These are phyloP conservation scores for Lactarius vividus DNA, from an alignment of 768 basidiomycete genomes.

Conservation along the genomic window DNA sequence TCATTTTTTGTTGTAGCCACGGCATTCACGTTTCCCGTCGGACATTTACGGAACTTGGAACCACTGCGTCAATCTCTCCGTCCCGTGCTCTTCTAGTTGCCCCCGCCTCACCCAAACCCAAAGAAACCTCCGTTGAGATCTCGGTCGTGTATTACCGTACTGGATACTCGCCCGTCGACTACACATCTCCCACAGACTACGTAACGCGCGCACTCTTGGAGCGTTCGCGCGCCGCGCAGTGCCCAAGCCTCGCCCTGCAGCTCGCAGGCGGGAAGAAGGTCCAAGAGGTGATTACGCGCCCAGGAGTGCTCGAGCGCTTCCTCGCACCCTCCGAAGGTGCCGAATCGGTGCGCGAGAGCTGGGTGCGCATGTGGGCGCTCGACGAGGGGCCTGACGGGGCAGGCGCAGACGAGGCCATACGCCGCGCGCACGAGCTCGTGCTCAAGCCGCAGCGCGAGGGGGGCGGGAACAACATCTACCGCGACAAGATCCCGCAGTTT, in stretches of 20 bases:
- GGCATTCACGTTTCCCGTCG: constrained; percentile 71
- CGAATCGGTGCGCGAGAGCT: constrained; percentile 62
- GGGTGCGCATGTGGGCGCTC: constrained; percentile 89
- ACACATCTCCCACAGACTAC: constrained; percentile 64
- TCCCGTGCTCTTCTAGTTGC: constrained; percentile 45
- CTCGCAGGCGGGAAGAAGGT: constrained; percentile 97
- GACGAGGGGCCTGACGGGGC: constrained; percentile 35
- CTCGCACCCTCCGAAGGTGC: constrained; percentile 49
- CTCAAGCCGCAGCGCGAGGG: constrained; percentile 98
- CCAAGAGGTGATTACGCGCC: constrained; percentile 79
- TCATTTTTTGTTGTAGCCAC: constrained; percentile 48
- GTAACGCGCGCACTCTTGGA: constrained; percentile 75
- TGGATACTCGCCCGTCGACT: constrained; percentile 83
- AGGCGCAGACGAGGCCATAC: constrained; percentile 52
- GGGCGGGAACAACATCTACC: constrained; percentile 95
- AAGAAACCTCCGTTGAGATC: constrained; percentile 54
- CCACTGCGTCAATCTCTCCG: constrained; percentile 44
- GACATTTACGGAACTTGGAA: constrained; percentile 67
- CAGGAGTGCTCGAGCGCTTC: constrained; percentile 73
- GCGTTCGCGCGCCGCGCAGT: constrained; percentile 83
- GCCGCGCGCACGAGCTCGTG: constrained; percentile 57
- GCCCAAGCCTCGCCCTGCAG: constrained; percentile 86
- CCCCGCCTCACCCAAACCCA: constrained; percentile 33
- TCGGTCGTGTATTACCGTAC: constrained; percentile 90
- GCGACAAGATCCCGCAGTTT: constrained; percentile 73